Evolutionary conservation across 306 rosid genomes (phyloP).

Genomic region (Cyclanthera cordifolia): DNA sequence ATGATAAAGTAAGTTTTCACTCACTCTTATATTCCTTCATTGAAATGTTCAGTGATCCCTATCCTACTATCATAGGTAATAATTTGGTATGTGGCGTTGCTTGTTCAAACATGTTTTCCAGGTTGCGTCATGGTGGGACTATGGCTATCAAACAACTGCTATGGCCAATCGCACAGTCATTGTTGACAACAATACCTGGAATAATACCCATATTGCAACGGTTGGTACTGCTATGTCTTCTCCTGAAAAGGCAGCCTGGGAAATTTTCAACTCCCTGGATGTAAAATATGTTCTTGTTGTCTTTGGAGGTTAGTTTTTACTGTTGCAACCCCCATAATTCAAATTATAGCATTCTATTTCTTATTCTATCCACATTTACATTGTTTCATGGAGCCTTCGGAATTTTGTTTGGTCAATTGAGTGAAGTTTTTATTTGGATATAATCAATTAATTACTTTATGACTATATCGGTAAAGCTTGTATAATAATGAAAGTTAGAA

Average conservation of each 20-base stretch:
- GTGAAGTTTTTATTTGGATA: neutral
- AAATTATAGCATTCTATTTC: neutral
- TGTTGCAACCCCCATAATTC: neutral
- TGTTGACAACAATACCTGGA: conserved; percentile 98
- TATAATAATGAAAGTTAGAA: neutral
- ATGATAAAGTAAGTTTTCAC: conserved; percentile 73
- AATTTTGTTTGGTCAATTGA: neutral
- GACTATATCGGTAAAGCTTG: neutral
- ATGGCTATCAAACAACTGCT: conserved; percentile 98
- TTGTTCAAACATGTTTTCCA: conserved; percentile 24
- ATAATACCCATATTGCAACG: conserved; percentile 99
- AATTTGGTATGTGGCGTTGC: neutral
- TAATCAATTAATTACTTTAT: neutral
- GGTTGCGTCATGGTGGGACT: conserved; percentile 99
- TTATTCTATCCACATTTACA: neutral
- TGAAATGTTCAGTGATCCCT: neutral
- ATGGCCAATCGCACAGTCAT: conserved; percentile 99
- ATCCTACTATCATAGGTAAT: neutral
- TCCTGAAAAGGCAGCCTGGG: conserved; percentile 99
- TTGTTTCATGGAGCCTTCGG: neutral
- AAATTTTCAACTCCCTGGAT: conserved; percentile 87
- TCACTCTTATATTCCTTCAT: conserved; percentile 4
- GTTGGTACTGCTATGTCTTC: conserved; percentile 99
- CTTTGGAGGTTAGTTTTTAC: conserved; percentile 79
- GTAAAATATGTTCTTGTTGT: conserved; percentile 97